Conservation (phyloP, 495 filamentous ascomycete genomes). For the Bacidia gigantensis region DNA sequence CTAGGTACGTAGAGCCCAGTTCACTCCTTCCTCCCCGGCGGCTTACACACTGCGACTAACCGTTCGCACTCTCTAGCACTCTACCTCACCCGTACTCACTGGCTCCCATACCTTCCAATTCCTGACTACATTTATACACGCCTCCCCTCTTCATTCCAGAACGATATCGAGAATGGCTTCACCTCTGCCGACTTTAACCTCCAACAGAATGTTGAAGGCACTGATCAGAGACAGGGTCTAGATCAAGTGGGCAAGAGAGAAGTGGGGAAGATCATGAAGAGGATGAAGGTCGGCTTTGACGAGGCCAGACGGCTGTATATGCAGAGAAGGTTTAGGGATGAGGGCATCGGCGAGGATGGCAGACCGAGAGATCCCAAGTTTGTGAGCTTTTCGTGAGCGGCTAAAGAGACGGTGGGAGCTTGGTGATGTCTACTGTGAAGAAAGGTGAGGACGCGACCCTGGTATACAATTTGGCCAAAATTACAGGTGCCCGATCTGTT, state of each 20-base stretch:
- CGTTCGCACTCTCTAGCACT: constrained; percentile 35
- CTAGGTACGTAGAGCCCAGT: constrained; percentile 34
- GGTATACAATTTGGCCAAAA: too few relatives aligned
- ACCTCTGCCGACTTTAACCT: constrained; percentile 73
- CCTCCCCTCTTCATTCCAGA: constrained; percentile 58
- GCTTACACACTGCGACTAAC: constrained; percentile 5
- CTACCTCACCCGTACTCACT: constrained; percentile 66
- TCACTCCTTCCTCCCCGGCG: constrained; percentile 4
- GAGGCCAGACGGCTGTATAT: constrained; percentile 78
- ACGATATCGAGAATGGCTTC: constrained; percentile 75
- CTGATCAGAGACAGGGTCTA: constrained; percentile 65
- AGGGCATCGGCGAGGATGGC: constrained; percentile 80
- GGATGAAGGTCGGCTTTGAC: constrained; percentile 63
- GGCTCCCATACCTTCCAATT: constrained; percentile 47
- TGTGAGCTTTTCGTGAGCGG: constrained; percentile 66
- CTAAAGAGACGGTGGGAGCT: too few relatives aligned
- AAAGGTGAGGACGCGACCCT: too few relatives aligned
- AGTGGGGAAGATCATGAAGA: constrained; percentile 79
- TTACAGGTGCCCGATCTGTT: too few relatives aligned
- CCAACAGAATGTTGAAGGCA: constrained; percentile 56
- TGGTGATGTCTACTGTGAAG: too few relatives aligned
- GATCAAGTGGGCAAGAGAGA: constrained; percentile 67
- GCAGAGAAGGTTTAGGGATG: constrained; percentile 68
- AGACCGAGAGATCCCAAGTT: constrained; percentile 86
- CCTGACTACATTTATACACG: constrained; percentile 56